Conservation (phyloP, 2,329 filamentous ascomycete species). For the Pestalotiopsis sp. region DNA sequence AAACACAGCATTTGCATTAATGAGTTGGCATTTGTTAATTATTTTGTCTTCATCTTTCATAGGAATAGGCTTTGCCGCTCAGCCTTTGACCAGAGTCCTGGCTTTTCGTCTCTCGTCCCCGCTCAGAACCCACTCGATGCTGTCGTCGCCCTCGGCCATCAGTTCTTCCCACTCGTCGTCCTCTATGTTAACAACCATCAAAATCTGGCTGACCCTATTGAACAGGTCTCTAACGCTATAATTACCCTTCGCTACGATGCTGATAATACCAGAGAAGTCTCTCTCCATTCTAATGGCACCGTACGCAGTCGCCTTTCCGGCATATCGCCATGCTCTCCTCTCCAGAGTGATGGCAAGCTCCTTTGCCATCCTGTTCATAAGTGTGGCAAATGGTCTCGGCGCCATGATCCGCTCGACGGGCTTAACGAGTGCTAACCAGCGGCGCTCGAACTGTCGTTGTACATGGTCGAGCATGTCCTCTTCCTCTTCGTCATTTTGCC, state of each 20-base stretch:
- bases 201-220: constrained; percentile 68
- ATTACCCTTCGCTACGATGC: constrained; percentile 59
- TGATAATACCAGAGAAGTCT: constrained; percentile 71
- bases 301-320: constrained; percentile 76
- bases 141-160: constrained; percentile 47
- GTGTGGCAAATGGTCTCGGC: constrained; percentile 70
- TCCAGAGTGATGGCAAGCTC: constrained; percentile 81
- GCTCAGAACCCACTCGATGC: constrained; percentile 63
- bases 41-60: not conserved
- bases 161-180: constrained; percentile 80
- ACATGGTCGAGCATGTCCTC: constrained; percentile 66
- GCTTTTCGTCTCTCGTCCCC: constrained; percentile 66
- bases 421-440: constrained; percentile 84
- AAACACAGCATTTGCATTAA: not conserved
- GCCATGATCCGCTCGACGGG: constrained; percentile 87
- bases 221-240: constrained; percentile 72
- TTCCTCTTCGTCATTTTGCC: constrained; percentile 56
- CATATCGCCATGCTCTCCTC: constrained; percentile 82
- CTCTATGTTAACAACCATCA: constrained; percentile 77
- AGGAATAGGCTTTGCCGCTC: constrained; percentile 9
- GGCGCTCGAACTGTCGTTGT: constrained; percentile 76
- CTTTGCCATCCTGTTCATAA: constrained; percentile 73
- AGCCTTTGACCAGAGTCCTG: constrained; percentile 56
- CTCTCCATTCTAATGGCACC: constrained; percentile 72
- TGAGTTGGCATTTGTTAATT: not conserved